A percentile compares a stretch with the other conserved stretches of the same genome.
phyloP scores from a whole-genome alignment of 306 rosid species.

The Medicago arabica region DNA sequence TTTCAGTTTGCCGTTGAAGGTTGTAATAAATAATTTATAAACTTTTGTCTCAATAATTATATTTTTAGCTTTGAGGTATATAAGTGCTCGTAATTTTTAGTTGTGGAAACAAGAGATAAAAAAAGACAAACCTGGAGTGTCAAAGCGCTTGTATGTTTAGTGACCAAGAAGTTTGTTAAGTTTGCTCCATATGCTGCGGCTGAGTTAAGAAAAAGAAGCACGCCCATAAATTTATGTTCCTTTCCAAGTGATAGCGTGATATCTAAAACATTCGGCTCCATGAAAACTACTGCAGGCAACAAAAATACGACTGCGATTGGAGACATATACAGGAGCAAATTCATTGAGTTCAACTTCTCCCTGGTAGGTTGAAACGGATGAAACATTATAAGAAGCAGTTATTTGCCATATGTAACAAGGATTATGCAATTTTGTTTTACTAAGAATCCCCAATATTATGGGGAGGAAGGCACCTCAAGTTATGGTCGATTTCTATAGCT shows the following conservation, averaged over 20 bases:
- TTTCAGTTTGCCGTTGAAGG: no score
- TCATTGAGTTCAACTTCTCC: conserved; percentile 97
- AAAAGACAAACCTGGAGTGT: conserved; percentile 83
- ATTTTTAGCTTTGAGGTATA: no score
- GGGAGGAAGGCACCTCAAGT: background rate
- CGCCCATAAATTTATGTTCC: conserved; percentile 80
- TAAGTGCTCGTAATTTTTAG: background rate
- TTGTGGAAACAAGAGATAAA: background rate
- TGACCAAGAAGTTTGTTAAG: conserved; percentile 94
- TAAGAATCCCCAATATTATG: background rate
- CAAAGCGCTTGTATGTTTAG: conserved; percentile 94
- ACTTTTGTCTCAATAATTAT: no score
- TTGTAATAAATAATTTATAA: no score
- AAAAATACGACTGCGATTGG: conserved; percentile 81
- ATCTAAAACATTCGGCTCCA: conserved; percentile 88
- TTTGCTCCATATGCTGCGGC: conserved; percentile 85
- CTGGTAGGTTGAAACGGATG: conserved; percentile 54
- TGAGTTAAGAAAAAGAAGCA: conserved; percentile 89
- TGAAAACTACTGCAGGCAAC: conserved; percentile 84
- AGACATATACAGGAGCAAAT: conserved; percentile 92
- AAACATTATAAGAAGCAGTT: conserved; percentile 29
- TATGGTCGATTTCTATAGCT: no score
- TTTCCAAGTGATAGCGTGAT: conserved; percentile 65
- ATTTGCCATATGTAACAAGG: background rate
- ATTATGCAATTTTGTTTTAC: background rate